Evolutionary conservation across 768 basidiomycete genomes (phyloP), one percentile per base, ranked within the genome.

Genomic region (Leucogyrophana mollusca): DNA sequence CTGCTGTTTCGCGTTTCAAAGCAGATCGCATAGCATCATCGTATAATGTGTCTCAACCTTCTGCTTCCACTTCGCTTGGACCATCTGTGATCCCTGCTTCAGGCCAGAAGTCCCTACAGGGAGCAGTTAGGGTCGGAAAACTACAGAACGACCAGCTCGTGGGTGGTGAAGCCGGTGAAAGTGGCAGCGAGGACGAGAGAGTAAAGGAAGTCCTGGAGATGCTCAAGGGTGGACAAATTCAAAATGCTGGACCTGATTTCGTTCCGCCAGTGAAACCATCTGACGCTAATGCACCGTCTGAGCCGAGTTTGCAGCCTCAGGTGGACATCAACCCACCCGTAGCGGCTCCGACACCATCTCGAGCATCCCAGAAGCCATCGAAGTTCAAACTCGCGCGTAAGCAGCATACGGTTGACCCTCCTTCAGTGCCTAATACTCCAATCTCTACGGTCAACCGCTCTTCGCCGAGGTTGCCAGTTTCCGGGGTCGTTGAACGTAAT

Each of bases 1-100:
- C 78, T 6, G 56, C 73, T 0, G 63, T 83, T 33, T 90, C 88
- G 10, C 77, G 72, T 33, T 89, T 90, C 62, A 89, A 79, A 58
- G 77, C 82, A 1, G 75, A 68, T 34, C 77, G 74, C 17, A 65
- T 84, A 46, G 71, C 73, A 13, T 69, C 73, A 20, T 70, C 78
- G 1, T 80, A 78, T 52, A 68, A 70, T 49, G 60, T 68, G n/a
- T 65, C 76, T 11, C 50, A 60, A n/a, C 54, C 64, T 20, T 50
- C 58, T 4, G 18, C 65, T 13, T 69, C 71, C 22, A 68, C 61
- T 40, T 74, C 75, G 1, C 59, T 78, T 23, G 74, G 64, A 32
- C 67, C 65, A 45, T 68, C 72, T 11, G 62, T 75, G 24, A 44
- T 70, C 35, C 72, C 82, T 4, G 71, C 62, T 13, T 68, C 75